A percentile compares a stretch with the other conserved stretches of the same genome.
Evolutionary conservation across 2,329 filamentous ascomycete genomes (phyloP).

Genomic region (Drechslera avenae): DNA sequence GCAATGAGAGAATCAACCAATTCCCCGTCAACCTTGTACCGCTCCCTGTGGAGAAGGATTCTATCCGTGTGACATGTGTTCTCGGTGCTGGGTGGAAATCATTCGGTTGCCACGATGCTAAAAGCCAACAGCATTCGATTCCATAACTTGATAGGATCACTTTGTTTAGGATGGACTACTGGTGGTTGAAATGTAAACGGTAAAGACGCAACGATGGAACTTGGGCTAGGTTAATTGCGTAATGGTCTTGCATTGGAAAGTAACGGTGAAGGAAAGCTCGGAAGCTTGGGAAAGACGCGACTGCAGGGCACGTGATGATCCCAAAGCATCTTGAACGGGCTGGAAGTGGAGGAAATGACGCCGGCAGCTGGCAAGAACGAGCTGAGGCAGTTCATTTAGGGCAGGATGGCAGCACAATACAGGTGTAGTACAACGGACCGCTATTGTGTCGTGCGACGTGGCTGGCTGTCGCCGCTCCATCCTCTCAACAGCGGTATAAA

Average conservation of each 20-base stretch:
- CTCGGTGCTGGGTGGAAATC: no score
- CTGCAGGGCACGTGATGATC: slow-evolving; percentile 1
- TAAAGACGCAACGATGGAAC: no score
- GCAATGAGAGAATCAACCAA: no score
- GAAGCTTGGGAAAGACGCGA: neutral
- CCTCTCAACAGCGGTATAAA: neutral
- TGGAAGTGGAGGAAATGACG: neutral
- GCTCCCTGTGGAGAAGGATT: neutral
- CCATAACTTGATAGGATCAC: no score
- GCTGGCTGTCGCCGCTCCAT: neutral
- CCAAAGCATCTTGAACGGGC: neutral
- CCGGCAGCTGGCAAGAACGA: neutral
- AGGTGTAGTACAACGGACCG: slow-evolving; percentile 19
- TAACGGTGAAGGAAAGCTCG: no score
- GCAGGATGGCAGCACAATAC: slow-evolving; percentile 1
- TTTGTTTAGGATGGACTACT: no score
- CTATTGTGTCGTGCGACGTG: slow-evolving; percentile 7
- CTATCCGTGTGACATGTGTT: neutral
- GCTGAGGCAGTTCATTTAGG: neutral
- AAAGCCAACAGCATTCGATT: no score
- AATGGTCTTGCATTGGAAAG: no score
- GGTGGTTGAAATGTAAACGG: no score
- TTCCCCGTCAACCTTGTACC: neutral
- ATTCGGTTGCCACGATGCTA: no score
- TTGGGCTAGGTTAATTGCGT: no score